phyloP scores from a whole-genome alignment of 805 yeast species.

The Ogataea saltuana region DNA sequence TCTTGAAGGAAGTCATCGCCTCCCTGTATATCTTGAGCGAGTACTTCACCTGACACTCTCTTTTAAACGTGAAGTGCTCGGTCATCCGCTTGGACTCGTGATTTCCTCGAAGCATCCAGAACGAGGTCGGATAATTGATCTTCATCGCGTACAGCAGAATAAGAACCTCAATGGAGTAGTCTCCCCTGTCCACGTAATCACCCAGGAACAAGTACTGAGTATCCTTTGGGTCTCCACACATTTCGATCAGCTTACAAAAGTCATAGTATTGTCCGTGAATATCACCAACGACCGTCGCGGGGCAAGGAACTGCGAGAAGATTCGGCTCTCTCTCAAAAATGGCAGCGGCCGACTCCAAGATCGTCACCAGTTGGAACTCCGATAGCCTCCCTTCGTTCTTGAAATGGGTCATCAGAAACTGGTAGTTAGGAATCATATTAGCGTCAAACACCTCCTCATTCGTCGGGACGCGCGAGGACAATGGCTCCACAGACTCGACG shows the following conservation, averaged over 20 bases:
- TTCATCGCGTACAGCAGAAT: slow-evolving; percentile 78
- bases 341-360: slow-evolving; percentile 62
- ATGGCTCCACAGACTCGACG: slow-evolving; percentile 58
- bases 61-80: slow-evolving; percentile 89
- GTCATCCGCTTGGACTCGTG: slow-evolving; percentile 95
- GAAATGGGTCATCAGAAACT: slow-evolving; percentile 73
- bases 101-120: slow-evolving; percentile 87
- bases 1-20: slow-evolving; percentile 75
- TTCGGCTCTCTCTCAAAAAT: slow-evolving; percentile 73
- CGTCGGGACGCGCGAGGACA: slow-evolving; percentile 62
- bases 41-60: slow-evolving; percentile 88
- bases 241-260: slow-evolving; percentile 83
- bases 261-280: slow-evolving; percentile 97
- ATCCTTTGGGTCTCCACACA: slow-evolving; percentile 81
- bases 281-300: slow-evolving; percentile 94
- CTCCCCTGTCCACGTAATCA: slow-evolving; percentile 95
- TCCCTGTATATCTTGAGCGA: slow-evolving; percentile 63
- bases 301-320: slow-evolving; percentile 78
- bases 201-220: slow-evolving; percentile 86
- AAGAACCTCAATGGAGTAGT: slow-evolving; percentile 83
- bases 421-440: slow-evolving; percentile 68
- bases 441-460: slow-evolving; percentile 66
- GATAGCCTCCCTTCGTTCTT: slow-evolving; percentile 76
- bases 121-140: slow-evolving; percentile 67
- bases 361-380: slow-evolving; percentile 66